A percentile compares a stretch with the other conserved stretches of the same genome.
phyloP scores from a whole-genome alignment of 2,329 filamentous ascomycete species.

The Diaporthe citri region DNA sequence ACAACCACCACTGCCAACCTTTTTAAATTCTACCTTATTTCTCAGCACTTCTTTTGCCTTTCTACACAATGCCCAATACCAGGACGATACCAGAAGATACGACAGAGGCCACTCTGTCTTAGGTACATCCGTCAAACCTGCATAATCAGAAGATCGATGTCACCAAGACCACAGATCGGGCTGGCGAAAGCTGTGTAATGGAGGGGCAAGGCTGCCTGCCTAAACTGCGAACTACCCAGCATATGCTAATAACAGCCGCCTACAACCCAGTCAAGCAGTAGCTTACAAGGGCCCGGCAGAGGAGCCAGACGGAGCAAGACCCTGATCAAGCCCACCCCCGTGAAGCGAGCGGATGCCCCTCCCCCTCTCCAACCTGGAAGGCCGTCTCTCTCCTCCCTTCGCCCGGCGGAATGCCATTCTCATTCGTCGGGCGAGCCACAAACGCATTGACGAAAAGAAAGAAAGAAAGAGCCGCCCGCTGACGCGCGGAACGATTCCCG shows the following conservation, averaged over 20 bases:
- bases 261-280: neutral
- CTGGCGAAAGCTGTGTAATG: neutral
- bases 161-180: neutral
- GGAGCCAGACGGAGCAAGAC: neutral
- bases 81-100: neutral
- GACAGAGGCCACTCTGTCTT: neutral
- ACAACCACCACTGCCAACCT: neutral
- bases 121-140: neutral
- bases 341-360: neutral
- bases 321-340: neutral
- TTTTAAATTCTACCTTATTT: too few species aligned
- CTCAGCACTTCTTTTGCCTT: neutral
- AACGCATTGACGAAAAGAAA: too few species aligned
- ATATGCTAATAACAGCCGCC: neutral
- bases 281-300: neutral
- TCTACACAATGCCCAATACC: neutral
- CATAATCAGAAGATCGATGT: neutral
- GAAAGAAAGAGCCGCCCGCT: neutral
- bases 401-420: neutral
- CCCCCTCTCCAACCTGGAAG: neutral
- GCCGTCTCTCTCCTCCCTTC: neutral
- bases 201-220: constrained; percentile 1
- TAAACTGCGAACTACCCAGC: neutral
- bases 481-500: neutral
- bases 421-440: neutral